Conservation (phyloP, 768 basidiomycete genomes). For the Exidia glandulosa region DNA sequence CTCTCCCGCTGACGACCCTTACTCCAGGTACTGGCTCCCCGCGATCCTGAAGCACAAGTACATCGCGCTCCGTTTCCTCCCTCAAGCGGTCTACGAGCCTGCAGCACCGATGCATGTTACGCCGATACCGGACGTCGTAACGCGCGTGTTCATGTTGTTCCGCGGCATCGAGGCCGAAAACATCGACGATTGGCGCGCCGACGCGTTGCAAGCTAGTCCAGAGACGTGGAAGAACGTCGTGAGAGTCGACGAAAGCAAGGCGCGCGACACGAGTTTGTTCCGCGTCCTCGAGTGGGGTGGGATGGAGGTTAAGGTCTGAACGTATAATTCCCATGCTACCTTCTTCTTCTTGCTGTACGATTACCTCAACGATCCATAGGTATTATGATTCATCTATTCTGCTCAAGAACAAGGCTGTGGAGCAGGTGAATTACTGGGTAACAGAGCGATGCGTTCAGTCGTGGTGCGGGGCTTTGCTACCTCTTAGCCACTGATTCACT, state of each 20-base stretch:
- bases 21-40: conserved; percentile 33
- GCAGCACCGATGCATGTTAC: conserved; percentile 24
- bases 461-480: too few species aligned
- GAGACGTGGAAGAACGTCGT: conserved; percentile 24
- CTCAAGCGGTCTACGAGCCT: conserved; percentile 15
- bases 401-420: too few species aligned
- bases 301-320: too few species aligned
- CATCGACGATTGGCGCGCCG: not conserved
- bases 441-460: too few species aligned
- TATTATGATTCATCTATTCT: too few species aligned
- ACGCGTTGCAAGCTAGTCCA: conserved; percentile 7
- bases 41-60: conserved; percentile 27
- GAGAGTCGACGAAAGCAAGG: conserved; percentile 17
- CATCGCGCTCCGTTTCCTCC: conserved; percentile 34
- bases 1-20: not conserved
- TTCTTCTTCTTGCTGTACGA: too few species aligned
- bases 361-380: too few species aligned
- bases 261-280: not conserved
- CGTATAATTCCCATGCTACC: too few species aligned
- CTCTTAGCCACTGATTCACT: too few species aligned
- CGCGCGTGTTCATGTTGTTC: conserved; percentile 39
- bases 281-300: not conserved
- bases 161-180: conserved; percentile 21
- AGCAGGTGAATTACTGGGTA: too few species aligned
- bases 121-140: conserved; percentile 33